Base-by-base conservation (phyloP, 2,329 filamentous ascomycete genomes). In the Sphaerulina populicola region DNA sequence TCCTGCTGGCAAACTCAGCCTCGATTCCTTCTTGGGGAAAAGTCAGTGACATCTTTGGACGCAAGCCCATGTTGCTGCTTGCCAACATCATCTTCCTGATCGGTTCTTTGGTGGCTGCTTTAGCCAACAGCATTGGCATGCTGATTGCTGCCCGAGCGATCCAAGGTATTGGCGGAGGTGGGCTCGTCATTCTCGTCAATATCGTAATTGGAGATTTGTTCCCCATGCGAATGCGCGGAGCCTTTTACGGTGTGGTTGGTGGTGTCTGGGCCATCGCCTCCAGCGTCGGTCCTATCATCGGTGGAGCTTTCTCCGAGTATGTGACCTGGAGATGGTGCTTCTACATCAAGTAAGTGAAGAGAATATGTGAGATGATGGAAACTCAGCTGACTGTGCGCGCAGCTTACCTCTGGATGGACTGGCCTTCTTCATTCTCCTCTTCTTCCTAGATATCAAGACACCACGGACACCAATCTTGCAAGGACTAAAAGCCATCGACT, bases 381-480 rank as follows among this genome's bases (percentile, higher is more conserved):
- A 27, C 3, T 4, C 23, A 6, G 23, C 23, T 27, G 4, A 27
- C 4, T 27, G 23, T 27, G 23, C 6, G 23, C 23, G 23, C 23
- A 27, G 23, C 65, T 68, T 83, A 12, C 81, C 81, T 0, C 68
- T 82, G 14, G 80, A 81, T 45, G 80, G 78, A 14, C 51, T 78
- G 3, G 79, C 79, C 0, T 76, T 84, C 57, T 48, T 78, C 21
- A 73, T 82, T 37, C 71, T 84, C 6, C 60, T 79, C 33, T 75
- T 85, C 62, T 80, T 82, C 60, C 71, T 87, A 9, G 78, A 85
- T 59, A 66, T 87, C n/a, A 77, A 84, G 47, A 83, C 79, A 3
- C 83, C 84, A 0, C 75, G 74, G 33, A 86, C 83, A 0, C 77
- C 81, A 0, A 66, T 86, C 2, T 68, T 71, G 52, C 71, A 78